phyloP scores from a whole-genome alignment of 768 basidiomycete species.

The Paxillus ammoniavirescens region DNA sequence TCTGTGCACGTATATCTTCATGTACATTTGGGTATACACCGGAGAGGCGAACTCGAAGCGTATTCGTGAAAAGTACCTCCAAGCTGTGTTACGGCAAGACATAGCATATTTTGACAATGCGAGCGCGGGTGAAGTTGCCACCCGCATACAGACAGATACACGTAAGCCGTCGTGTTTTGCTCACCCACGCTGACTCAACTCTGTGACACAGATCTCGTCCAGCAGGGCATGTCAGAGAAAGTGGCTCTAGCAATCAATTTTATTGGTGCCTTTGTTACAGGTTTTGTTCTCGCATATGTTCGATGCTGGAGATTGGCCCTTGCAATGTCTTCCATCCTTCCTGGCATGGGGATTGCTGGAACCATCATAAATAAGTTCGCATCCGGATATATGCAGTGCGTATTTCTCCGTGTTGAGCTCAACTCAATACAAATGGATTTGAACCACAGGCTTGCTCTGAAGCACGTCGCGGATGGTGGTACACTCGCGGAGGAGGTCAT shows the following conservation, averaged over 20 bases:
- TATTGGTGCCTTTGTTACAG: slow-evolving; percentile 68
- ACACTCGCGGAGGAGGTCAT: slow-evolving; percentile 92
- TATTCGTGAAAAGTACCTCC: slow-evolving; percentile 79
- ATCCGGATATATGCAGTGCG: slow-evolving; percentile 64
- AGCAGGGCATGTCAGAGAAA: slow-evolving; percentile 90
- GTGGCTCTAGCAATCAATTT: slow-evolving; percentile 69
- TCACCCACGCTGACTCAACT: neutral
- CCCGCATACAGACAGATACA: slow-evolving; percentile 86
- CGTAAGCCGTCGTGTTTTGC: slow-evolving; percentile 45
- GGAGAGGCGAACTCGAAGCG: slow-evolving; percentile 82
- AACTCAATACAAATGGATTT: slow-evolving; percentile 3
- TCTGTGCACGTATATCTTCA: slow-evolving; percentile 69
- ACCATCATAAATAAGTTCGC: slow-evolving; percentile 68
- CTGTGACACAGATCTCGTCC: slow-evolving; percentile 66
- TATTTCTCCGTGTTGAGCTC: slow-evolving; percentile 12
- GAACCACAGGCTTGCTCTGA: slow-evolving; percentile 54
- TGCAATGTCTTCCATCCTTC: slow-evolving; percentile 77
- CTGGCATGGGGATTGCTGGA: slow-evolving; percentile 77
- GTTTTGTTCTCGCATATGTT: slow-evolving; percentile 72
- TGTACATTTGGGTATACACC: slow-evolving; percentile 68
- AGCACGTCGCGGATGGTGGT: slow-evolving; percentile 76
- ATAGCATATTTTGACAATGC: slow-evolving; percentile 89
- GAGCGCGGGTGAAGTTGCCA: slow-evolving; percentile 91
- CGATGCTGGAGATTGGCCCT: slow-evolving; percentile 81
- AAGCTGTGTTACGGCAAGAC: slow-evolving; percentile 80